A percentile compares a stretch with the other conserved stretches of the same genome.
phyloP scores from a whole-genome alignment of 257 asterid species.

The Scutellaria baicalensis region DNA sequence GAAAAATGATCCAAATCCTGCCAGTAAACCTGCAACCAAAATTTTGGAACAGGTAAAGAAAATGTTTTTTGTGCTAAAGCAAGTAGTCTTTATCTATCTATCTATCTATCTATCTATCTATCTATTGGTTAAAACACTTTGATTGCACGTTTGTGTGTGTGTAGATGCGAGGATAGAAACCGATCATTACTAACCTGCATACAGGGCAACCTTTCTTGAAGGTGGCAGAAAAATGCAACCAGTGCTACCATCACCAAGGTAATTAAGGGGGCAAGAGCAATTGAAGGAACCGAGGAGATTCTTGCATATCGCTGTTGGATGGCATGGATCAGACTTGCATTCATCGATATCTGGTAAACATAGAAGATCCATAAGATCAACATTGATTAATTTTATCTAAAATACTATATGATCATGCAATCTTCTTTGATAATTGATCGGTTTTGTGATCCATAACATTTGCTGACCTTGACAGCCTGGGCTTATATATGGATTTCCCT shows the following conservation, averaged over 20 bases:
- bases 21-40: conserved; percentile 17
- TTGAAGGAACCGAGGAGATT: conserved; percentile 17
- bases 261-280: conserved; percentile 19
- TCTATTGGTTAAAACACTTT: no score
- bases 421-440: neutral
- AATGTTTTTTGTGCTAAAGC: neutral
- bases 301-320: conserved; percentile 13
- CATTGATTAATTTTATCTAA: neutral
- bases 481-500: conserved; percentile 31
- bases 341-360: conserved; percentile 21
- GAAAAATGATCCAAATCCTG: conserved; percentile 17
- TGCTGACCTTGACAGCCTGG: conserved; percentile 37
- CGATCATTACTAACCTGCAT: conserved; percentile 6
- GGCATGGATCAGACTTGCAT: conserved; percentile 23
- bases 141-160: neutral
- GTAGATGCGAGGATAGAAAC: neutral
- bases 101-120: no score
- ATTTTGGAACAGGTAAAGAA: neutral
- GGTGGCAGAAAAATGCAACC: conserved; percentile 23
- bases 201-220: neutral
- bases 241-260: conserved; percentile 20
- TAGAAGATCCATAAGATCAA: neutral
- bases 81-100: no score
- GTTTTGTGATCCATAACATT: neutral
- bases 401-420: neutral